phyloP scores from a whole-genome alignment of 495 filamentous ascomycete species.

The Penicillium paxilli region DNA sequence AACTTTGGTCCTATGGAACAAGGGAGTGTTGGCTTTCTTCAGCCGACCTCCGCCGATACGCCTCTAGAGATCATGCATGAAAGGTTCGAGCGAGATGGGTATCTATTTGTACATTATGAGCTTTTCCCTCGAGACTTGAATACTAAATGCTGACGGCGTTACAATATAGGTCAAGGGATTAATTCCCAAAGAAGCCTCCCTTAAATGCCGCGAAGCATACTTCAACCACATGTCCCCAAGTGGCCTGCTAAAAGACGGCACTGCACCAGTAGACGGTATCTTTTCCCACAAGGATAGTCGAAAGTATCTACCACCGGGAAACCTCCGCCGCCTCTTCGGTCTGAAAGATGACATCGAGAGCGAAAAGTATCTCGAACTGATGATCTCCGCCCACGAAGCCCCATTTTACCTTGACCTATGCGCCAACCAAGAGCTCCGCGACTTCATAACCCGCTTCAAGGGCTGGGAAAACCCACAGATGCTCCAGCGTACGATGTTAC shows the following conservation, averaged over 20 bases:
- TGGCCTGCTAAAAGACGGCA: not conserved
- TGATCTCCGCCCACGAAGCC: not conserved
- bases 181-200: not conserved
- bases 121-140: not conserved
- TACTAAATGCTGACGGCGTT: not conserved
- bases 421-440: not conserved
- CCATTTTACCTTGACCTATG: not conserved
- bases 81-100: not conserved
- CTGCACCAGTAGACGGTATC: not conserved
- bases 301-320: not conserved
- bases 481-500: not conserved
- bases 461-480: not conserved
- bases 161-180: not conserved
- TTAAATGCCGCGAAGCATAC: not conserved
- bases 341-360: not conserved
- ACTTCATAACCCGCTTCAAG: not conserved
- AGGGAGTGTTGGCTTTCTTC: not conserved
- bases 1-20: not conserved
- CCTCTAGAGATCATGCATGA: not conserved
- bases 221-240: not conserved
- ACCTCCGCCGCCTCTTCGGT: not conserved
- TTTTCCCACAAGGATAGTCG: not conserved
- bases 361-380: not conserved
- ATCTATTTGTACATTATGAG: not conserved
- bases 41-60: not conserved